Evolutionary conservation across 768 basidiomycete genomes (phyloP).

Genomic region (Rhizopogon salebrosus): DNA sequence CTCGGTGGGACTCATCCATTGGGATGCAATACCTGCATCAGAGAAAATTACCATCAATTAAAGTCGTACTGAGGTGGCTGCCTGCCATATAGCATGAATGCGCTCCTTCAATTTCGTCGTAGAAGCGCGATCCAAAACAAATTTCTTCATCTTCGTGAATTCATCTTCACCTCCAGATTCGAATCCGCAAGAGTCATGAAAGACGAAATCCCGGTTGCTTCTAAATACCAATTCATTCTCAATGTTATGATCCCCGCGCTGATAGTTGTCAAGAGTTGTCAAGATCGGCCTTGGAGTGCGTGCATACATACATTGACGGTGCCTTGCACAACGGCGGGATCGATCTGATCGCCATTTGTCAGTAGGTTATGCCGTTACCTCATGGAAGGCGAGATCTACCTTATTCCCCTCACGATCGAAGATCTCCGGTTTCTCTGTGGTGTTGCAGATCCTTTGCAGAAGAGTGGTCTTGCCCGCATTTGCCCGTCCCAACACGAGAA

Average conservation of each 20-base stretch:
- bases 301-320: not conserved
- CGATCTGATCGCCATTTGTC: not conserved
- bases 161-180: slow-evolving; percentile 28
- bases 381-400: too few species aligned
- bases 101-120: slow-evolving; percentile 8
- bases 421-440: too few species aligned
- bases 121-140: slow-evolving; percentile 21
- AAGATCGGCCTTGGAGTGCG: slow-evolving; percentile 4
- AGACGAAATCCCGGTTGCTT: slow-evolving; percentile 27
- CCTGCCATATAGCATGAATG: too few species aligned
- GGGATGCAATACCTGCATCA: slow-evolving; percentile 30
- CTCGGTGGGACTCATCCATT: slow-evolving; percentile 16
- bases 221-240: slow-evolving; percentile 21
- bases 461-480: too few species aligned
- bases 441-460: too few species aligned
- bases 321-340: too few species aligned
- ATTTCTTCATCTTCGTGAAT: slow-evolving; percentile 22
- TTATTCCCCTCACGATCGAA: too few species aligned
- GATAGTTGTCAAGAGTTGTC: slow-evolving; percentile 21
- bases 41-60: not conserved
- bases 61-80: not conserved
- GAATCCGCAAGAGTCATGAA: slow-evolving; percentile 37
- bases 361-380: too few species aligned
- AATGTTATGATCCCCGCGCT: slow-evolving; percentile 22
- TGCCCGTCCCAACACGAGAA: slow-evolving; percentile 32